phyloP scores from a whole-genome alignment of 1,139 yeast species.

The Trichomonascaceae sp. region DNA sequence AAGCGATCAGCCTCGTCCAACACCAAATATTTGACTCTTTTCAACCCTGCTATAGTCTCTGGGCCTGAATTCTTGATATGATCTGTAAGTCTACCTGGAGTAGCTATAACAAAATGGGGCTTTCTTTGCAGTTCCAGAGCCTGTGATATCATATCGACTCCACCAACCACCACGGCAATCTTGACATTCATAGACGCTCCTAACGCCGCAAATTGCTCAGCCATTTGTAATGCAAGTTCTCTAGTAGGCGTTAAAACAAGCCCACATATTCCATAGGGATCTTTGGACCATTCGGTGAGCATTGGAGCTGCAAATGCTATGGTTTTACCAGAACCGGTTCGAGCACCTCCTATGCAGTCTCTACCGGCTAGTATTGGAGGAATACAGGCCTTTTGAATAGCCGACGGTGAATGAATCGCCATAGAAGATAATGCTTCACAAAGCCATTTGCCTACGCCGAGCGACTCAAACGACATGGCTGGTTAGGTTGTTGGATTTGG shows the following conservation, averaged over 20 bases:
- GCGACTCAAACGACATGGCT: conserved; percentile 42
- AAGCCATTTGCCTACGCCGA: conserved; percentile 86
- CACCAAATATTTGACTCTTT: conserved; percentile 72
- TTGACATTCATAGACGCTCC: conserved; percentile 86
- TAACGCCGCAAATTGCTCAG: conserved; percentile 90
- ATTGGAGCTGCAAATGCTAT: conserved; percentile 97
- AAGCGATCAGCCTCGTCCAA: conserved; percentile 95
- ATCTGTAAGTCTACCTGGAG: conserved; percentile 96
- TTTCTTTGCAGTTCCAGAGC: conserved; percentile 71
- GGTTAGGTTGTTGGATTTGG: conserved; percentile 1
- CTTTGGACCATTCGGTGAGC: conserved; percentile 89
- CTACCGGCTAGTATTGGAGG: conserved; percentile 77
- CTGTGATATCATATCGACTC: conserved; percentile 86
- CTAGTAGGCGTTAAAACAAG: conserved; percentile 87
- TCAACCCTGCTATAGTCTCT: conserved; percentile 74
- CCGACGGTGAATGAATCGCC: conserved; percentile 78
- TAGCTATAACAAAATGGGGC: conserved; percentile 94
- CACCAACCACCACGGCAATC: conserved; percentile 83
- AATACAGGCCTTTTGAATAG: conserved; percentile 82
- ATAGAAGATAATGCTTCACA: conserved; percentile 72
- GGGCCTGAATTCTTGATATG: conserved; percentile 86
- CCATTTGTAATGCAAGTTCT: conserved; percentile 92
- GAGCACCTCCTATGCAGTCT: conserved; percentile 97
- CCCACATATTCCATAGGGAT: conserved; percentile 90
- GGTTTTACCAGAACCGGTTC: conserved; percentile 97